phyloP scores from a whole-genome alignment of 2,329 filamentous ascomycete genomes.

The Pseudofabraea citricarpa region DNA sequence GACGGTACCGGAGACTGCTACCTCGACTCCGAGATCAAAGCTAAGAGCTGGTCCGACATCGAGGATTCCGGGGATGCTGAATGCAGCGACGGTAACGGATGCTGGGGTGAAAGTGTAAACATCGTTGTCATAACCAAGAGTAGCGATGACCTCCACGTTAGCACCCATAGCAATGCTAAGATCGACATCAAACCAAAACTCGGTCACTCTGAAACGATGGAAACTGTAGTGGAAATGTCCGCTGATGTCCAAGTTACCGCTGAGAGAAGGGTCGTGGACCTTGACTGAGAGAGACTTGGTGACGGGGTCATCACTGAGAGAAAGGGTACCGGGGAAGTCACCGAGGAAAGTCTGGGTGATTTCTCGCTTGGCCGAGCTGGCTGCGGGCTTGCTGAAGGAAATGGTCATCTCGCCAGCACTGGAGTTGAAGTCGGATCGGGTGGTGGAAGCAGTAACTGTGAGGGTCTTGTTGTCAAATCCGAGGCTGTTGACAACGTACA shows the following conservation, averaged over 20 bases:
- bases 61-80: not conserved
- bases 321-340: not conserved
- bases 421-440: not conserved
- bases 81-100: not conserved
- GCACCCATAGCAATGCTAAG: not conserved
- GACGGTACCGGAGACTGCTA: not conserved
- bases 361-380: not conserved
- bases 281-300: not conserved
- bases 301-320: not conserved
- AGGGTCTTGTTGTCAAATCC: not conserved
- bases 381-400: not conserved
- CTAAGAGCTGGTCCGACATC: not conserved
- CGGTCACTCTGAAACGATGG: not conserved
- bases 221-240: not conserved
- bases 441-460: not conserved
- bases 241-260: not conserved
- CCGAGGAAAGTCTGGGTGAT: not conserved
- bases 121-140: not conserved
- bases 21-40: not conserved
- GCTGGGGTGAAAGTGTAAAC: not conserved
- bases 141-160: not conserved
- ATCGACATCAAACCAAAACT: not conserved
- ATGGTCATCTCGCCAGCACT: not conserved
- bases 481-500: not conserved
- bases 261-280: not conserved